Base-by-base conservation (phyloP, 2,329 filamentous ascomycete genomes). In the Penicillium verrucosum region DNA sequence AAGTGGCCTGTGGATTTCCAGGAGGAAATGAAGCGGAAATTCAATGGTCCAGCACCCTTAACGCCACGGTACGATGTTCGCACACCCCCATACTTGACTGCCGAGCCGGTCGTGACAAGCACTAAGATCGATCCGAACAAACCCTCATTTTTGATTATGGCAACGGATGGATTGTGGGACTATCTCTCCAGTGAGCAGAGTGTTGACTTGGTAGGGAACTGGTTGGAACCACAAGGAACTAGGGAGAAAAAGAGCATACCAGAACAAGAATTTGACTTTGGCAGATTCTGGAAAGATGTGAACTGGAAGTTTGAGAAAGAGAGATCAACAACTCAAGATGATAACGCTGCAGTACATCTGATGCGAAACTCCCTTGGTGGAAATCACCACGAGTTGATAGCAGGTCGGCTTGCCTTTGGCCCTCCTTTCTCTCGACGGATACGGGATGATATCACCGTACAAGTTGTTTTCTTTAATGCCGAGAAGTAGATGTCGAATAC, bases 111-210 rank as follows among this genome's bases (percentile, higher is more conserved):
- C 32, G 76, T 90, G 27, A 85, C 80, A 2, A 84, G 82, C 4
- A 82, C 79, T 0, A 71, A 74, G 32, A 73, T 89, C 6, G 72
- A 80, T 5, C 71, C 75, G 0, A 73, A 73, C 0, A 73, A 75
- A 23, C 72, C 75, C 3, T 80, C 82, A 48, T 89, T 89, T 64
- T 69, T 89, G 50, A 86, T 90, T 59, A 76, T 89, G 61, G 87
- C 85, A 0, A 83, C 81, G 0, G 87, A 90, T 62, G 87, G 87
- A 0, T 68, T 89, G 1, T 90, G 87, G 81, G 84, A 89, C 59
- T 77, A 76, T 47, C 78, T 88, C 23, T 78, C 77, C 11, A 85
- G 74, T 59, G 76, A 81, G 42, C 75, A 87, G 60, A 84, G 83
- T 0, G 84, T 88, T 1, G 74, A 80, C 23, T 78, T 85, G 30